Base-by-base conservation (phyloP, 192 early-diverging fungal species). In the Gigaspora rosea region DNA sequence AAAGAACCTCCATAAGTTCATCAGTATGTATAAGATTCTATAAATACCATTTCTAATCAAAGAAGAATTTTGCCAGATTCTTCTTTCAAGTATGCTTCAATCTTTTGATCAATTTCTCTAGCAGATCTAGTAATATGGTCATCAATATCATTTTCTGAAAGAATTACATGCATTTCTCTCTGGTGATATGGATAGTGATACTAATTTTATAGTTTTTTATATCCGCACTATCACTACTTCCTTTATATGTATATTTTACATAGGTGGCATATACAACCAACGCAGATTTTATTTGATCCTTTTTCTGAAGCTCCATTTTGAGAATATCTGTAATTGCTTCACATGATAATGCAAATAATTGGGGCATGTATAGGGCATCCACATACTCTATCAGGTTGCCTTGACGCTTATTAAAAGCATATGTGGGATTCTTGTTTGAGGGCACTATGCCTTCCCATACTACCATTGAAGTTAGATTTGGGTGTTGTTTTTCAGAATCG, bases 231-330 rank as follows among this genome's bases (percentile, higher is more conserved):
- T 62, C 10, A 62, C 59, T 3, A 32, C 3, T 4, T n/a, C 36
- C 66, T 68, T 68, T 68, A 36, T 68, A 18, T 47, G 3, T 47
- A 20, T 32, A 32, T 68, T 50, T 46, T 32, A 46, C 15, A 47
- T 68, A 68, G 5, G 3, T 68, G 4, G n/a, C 13, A 47, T 68
- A 47, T 68, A 47, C 66, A 16, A 68, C 48, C 27, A 68, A 6
- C 20, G 66, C 36, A 47, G 48, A 48, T 68, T 68, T 68, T 68
- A 68, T 68, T 50, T 68, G 66, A 68, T 68, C 66, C 13, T 68
- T 68, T 47, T 15, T 68, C 0, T 13, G 36, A 48, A 68, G 41
- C 27, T 68, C 36, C 7, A 4, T 36, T 68, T 68, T 36, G 4
- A 68, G 66, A 47, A 68, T 20, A 0, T 36, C 47, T 68, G 66